These are phyloP conservation scores for Orbilia ellipsospora DNA, from an alignment of 2,329 filamentous ascomycete species.

Conservation along the genomic window DNA sequence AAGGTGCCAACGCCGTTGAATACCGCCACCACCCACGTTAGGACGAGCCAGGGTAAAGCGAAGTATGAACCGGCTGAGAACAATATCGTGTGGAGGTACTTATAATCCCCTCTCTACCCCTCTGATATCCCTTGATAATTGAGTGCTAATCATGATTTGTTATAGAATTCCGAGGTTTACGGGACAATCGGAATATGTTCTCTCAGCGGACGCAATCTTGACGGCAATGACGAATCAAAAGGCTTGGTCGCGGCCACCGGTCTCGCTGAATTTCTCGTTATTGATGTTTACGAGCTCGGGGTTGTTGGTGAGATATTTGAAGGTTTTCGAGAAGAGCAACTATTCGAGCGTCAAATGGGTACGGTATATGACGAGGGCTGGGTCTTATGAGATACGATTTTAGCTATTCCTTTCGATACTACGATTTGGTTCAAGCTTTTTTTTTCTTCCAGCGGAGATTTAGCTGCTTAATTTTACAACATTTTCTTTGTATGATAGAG, in stretches of 20 bases:
- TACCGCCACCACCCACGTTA: constrained; percentile 90
- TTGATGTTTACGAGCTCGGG: constrained; percentile 99
- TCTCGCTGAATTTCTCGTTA: constrained; percentile 90
- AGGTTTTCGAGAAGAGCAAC: constrained; percentile 99
- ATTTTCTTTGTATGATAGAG: constrained; percentile 19
- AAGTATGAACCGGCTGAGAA: constrained; percentile 99
- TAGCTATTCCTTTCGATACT: constrained; percentile 1
- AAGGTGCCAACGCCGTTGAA: constrained; percentile 96
- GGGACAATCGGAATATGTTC: constrained; percentile 94
- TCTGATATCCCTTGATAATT: not conserved
- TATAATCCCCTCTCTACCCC: not conserved
- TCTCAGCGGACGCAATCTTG: constrained; percentile 90
- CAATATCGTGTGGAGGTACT: constrained; percentile 91
- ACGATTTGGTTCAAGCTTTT: not conserved
- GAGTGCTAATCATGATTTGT: not conserved
- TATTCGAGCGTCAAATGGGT: constrained; percentile 99
- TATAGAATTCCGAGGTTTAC: constrained; percentile 85
- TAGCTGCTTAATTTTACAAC: not conserved
- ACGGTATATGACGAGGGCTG: constrained; percentile 96
- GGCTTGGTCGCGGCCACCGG: constrained; percentile 91
- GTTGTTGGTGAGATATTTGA: constrained; percentile 89
- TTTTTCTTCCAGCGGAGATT: constrained; percentile 1
- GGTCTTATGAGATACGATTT: constrained; percentile 95
- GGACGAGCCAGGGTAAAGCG: constrained; percentile 93
- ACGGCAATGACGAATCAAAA: constrained; percentile 99